phyloP scores from a whole-genome alignment of 345 rosid species.

The Nephelium lappaceum region DNA sequence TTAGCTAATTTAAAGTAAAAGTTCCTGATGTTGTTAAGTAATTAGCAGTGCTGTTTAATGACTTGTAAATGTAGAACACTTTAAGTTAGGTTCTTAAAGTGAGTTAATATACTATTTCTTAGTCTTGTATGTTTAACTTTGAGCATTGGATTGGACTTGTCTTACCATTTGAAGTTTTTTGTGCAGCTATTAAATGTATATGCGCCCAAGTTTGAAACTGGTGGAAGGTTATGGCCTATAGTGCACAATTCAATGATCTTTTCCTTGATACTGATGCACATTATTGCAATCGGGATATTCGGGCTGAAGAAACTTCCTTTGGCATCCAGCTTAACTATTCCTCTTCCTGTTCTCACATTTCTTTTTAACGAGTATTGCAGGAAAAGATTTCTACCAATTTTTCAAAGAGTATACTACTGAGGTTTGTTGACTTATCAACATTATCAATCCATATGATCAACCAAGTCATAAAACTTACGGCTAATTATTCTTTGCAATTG shows the following conservation, averaged over 20 bases:
- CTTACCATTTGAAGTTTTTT: not conserved
- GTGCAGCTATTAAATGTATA: conserved; percentile 81
- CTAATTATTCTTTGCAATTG: not conserved
- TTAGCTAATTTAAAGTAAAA: too few relatives aligned
- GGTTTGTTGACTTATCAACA: conserved; percentile 42
- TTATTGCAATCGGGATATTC: conserved; percentile 83
- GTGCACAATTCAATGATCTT: conserved; percentile 73
- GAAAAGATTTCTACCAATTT: conserved; percentile 69
- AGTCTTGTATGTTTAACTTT: not conserved
- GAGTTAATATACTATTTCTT: not conserved
- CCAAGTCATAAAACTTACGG: not conserved
- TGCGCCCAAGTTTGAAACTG: conserved; percentile 72
- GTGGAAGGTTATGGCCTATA: conserved; percentile 81
- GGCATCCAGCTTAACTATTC: conserved; percentile 70
- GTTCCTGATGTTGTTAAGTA: not conserved
- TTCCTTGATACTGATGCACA: conserved; percentile 82
- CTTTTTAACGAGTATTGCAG: conserved; percentile 77
- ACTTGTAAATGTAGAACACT: not conserved
- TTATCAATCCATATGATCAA: not conserved
- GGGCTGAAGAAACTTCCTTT: conserved; percentile 77
- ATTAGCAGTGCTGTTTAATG: not conserved
- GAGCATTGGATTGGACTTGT: conserved; percentile 10
- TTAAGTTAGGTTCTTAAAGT: not conserved
- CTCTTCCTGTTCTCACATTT: conserved; percentile 81
- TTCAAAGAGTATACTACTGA: conserved; percentile 73